phyloP scores from a whole-genome alignment of 768 basidiomycete genomes.

The Russula lepida region DNA sequence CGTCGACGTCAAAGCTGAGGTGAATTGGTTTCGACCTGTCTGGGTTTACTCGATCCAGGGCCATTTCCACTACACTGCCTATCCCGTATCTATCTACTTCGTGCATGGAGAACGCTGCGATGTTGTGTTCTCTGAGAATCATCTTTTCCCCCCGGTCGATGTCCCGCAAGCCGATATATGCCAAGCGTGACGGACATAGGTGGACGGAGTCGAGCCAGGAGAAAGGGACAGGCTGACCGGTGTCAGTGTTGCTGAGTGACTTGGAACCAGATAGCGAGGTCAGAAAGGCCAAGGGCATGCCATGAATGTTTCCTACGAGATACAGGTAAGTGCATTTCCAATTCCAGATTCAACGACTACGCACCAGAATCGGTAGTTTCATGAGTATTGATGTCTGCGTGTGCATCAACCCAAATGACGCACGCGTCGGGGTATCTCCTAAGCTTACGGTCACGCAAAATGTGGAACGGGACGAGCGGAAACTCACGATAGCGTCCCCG shows the following conservation, averaged over 20 bases:
- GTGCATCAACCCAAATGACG: slow-evolving; percentile 95
- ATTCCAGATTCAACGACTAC: slow-evolving; percentile 8
- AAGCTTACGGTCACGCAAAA: neutral
- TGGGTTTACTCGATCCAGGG: slow-evolving; percentile 88
- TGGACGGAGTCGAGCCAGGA: slow-evolving; percentile 50
- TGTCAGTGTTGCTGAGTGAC: neutral
- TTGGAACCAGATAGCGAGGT: slow-evolving; percentile 28
- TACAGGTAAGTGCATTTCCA: neutral
- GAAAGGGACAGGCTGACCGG: slow-evolving; percentile 26
- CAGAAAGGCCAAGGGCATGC: slow-evolving; percentile 96
- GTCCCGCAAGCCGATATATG: slow-evolving; percentile 97
- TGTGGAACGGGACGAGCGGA: slow-evolving; percentile 3
- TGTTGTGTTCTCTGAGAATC: slow-evolving; percentile 80
- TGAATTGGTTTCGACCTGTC: slow-evolving; percentile 80
- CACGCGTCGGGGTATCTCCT: slow-evolving; percentile 74
- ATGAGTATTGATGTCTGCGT: slow-evolving; percentile 91
- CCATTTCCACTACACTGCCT: slow-evolving; percentile 93
- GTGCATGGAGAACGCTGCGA: slow-evolving; percentile 57
- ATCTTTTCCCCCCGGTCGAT: slow-evolving; percentile 82
- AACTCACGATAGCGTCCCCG: slow-evolving; percentile 70
- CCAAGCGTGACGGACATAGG: slow-evolving; percentile 66
- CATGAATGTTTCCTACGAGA: slow-evolving; percentile 81
- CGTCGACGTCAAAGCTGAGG: slow-evolving; percentile 94
- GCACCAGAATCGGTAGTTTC: slow-evolving; percentile 70
- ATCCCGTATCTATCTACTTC: slow-evolving; percentile 76